A percentile compares a stretch with the other conserved stretches of the same genome.
phyloP scores from a whole-genome alignment of 257 asterid species.

The Cynanchum wilfordii region DNA sequence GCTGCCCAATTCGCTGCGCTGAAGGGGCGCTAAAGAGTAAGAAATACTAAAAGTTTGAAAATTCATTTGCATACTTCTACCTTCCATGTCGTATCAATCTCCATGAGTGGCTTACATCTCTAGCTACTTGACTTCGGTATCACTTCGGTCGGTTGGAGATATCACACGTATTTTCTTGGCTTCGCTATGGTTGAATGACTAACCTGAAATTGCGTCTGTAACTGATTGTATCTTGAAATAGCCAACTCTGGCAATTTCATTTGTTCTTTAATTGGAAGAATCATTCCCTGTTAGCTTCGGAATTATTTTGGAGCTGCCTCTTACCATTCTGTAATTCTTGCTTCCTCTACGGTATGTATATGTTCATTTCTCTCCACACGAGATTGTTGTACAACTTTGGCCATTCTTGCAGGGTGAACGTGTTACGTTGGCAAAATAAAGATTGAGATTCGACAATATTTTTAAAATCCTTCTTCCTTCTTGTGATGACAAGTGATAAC shows the following conservation, averaged over 20 bases:
- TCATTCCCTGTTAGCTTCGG: neutral
- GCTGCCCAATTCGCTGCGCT: constrained; percentile 88
- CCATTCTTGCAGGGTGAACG: neutral
- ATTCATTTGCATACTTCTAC: neutral
- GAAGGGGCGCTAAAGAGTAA: constrained; percentile 43
- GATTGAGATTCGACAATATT: neutral
- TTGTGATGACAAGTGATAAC: neutral
- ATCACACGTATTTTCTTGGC: neutral
- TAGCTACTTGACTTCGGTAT: no score
- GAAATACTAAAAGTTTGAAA: neutral
- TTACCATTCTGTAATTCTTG: neutral
- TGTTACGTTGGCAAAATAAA: neutral
- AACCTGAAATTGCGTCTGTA: neutral
- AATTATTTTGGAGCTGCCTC: neutral
- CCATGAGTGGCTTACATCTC: neutral
- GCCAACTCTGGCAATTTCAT: neutral
- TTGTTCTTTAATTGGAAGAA: neutral
- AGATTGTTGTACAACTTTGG: constrained; percentile 13
- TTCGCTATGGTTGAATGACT: neutral
- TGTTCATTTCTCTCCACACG: neutral
- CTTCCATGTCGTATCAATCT: neutral
- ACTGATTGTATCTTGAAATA: neutral
- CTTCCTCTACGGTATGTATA: neutral
- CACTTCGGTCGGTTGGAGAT: neutral
- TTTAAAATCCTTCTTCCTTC: neutral